Conservation (phyloP, 192 early-diverging fungal genomes). For the Coemansia interrupta region DNA sequence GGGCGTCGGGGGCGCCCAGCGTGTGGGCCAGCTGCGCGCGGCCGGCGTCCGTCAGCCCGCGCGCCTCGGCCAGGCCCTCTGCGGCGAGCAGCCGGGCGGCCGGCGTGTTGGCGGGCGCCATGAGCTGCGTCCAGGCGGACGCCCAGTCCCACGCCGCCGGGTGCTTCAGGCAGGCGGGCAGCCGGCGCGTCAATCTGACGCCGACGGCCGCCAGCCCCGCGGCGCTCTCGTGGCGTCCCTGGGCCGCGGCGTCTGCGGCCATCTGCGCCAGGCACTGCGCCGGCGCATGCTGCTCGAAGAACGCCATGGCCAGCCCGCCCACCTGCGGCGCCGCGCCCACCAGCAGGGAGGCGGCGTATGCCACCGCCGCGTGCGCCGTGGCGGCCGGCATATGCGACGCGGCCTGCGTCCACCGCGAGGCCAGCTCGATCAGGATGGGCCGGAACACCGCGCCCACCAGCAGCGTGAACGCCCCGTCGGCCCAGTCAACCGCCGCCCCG, state of each 20-base stretch:
- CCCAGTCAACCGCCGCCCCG: conserved; percentile 12
- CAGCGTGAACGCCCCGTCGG: conserved; percentile 35
- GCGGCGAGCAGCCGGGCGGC: conserved; percentile 26
- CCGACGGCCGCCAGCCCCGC: conserved; percentile 16
- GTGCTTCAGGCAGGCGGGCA: conserved; percentile 48
- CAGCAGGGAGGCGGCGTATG: conserved; percentile 59
- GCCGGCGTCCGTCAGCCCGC: conserved; percentile 22
- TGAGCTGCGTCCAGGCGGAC: conserved; percentile 25
- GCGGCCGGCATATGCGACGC: conserved; percentile 12
- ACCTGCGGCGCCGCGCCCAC: conserved; percentile 70
- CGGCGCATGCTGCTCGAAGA: conserved; percentile 13
- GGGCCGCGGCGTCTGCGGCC: neutral
- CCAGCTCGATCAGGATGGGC: conserved; percentile 77
- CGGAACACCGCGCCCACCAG: conserved; percentile 53
- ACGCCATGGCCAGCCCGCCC: conserved; percentile 53
- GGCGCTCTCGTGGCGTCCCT: neutral
- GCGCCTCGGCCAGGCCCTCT: conserved; percentile 33
- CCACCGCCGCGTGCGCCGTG: conserved; percentile 42
- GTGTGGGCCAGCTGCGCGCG: conserved; percentile 16
- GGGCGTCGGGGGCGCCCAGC: neutral
- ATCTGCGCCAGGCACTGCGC: conserved; percentile 14
- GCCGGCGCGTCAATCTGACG: conserved; percentile 56
- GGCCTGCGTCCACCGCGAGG: conserved; percentile 67
- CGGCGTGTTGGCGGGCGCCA: conserved; percentile 10
- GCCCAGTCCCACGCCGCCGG: conserved; percentile 31